Evolutionary conservation across 768 basidiomycete genomes (phyloP).

Genomic region (Leccinum truebloodii): DNA sequence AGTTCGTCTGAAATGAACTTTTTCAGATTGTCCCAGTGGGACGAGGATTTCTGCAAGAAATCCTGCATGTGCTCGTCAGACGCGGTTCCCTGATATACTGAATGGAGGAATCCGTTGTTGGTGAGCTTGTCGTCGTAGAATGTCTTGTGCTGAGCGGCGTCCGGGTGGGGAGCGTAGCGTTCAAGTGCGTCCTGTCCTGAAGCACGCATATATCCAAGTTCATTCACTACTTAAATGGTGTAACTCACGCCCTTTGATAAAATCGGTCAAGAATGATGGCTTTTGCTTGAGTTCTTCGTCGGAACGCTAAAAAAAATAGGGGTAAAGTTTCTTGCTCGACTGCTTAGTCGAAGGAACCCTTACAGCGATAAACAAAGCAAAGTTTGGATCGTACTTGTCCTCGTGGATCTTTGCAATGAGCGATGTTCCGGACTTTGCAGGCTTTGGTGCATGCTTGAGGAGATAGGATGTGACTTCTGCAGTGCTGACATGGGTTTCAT

Average conservation of each 20-base stretch:
- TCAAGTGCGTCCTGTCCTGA: slow-evolving; percentile 47
- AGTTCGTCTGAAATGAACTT: slow-evolving; percentile 43
- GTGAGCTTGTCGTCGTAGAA: slow-evolving; percentile 48
- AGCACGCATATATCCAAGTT: background rate
- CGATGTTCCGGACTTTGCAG: slow-evolving; percentile 36
- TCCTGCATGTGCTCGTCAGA: slow-evolving; percentile 34
- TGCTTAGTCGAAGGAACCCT: slow-evolving; percentile 7
- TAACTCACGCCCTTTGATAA: slow-evolving; percentile 43
- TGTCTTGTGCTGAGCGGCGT: slow-evolving; percentile 38
- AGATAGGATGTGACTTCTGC: slow-evolving; percentile 43
- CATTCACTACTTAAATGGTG: background rate
- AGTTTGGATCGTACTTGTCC: slow-evolving; percentile 52
- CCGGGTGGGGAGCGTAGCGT: slow-evolving; percentile 35
- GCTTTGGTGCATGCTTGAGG: slow-evolving; percentile 38
- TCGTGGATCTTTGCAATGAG: slow-evolving; percentile 46
- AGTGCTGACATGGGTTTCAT: slow-evolving; percentile 41
- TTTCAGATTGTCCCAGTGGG: slow-evolving; percentile 41
- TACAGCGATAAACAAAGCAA: slow-evolving; percentile 44
- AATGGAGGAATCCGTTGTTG: slow-evolving; percentile 41
- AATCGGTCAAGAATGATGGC: slow-evolving; percentile 34
- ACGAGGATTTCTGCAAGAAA: slow-evolving; percentile 41
- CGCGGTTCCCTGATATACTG: slow-evolving; percentile 42
- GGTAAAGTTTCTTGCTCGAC: background rate
- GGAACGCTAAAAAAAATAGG: slow-evolving; percentile 36
- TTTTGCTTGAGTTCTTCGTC: slow-evolving; percentile 47